Percentiles rank a stretch among this genome's conserved stretches.
Evolutionary conservation across 2,329 filamentous ascomycete species (phyloP).

Genomic region (Alternaria alternata): DNA sequence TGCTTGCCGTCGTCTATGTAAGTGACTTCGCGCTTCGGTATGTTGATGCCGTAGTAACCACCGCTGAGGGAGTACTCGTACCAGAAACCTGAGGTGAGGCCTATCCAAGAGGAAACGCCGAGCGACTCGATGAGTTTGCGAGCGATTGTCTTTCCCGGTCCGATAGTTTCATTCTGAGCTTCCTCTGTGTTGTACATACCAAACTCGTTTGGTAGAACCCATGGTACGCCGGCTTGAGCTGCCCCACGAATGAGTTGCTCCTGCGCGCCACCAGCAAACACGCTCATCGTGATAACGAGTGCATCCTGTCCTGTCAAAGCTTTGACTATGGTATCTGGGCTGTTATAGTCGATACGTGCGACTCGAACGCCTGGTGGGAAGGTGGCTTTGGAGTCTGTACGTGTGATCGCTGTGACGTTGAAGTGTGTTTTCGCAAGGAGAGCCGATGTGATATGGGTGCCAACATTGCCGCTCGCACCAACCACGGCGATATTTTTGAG

Average conservation of each 20-base stretch:
- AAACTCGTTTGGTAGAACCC: conserved; percentile 52
- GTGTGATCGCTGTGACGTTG: conserved; percentile 60
- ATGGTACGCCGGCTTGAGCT: conserved; percentile 48
- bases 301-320: conserved; percentile 50
- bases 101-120: conserved; percentile 38
- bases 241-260: conserved; percentile 47
- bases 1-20: conserved; percentile 45
- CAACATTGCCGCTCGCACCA: conserved; percentile 42
- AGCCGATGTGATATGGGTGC: conserved; percentile 46
- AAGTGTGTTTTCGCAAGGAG: conserved; percentile 57
- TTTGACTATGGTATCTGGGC: conserved; percentile 50
- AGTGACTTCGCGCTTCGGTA: conserved; percentile 36
- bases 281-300: conserved; percentile 51
- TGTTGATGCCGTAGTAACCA: conserved; percentile 48
- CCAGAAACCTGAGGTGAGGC: conserved; percentile 41
- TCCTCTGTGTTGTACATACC: conserved; percentile 41
- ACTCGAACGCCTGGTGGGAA: conserved; percentile 54
- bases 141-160: conserved; percentile 18
- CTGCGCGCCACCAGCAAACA: conserved; percentile 36
- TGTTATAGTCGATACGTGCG: conserved; percentile 59
- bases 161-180: conserved; percentile 14
- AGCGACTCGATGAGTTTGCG: conserved; percentile 27
- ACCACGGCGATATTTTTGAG: conserved; percentile 52
- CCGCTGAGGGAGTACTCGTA: conserved; percentile 49
- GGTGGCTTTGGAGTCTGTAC: conserved; percentile 53